Percentiles rank a stretch among this genome's conserved stretches.
Evolutionary conservation across 306 rosid species (phyloP).

Genomic region (Gleditsia sinensis): DNA sequence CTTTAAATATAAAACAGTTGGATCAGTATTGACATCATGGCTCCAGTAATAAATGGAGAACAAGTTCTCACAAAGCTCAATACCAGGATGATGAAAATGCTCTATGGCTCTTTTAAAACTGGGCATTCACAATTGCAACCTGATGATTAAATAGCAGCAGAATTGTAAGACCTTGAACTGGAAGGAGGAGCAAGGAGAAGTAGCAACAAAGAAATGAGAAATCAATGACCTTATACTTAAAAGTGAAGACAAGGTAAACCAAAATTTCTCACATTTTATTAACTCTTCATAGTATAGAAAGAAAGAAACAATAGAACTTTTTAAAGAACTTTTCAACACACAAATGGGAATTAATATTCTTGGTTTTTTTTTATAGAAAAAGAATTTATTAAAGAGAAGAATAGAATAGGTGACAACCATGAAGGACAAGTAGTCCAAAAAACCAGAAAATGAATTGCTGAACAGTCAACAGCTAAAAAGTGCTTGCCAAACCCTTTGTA

Average conservation of each 20-base stretch:
- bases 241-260: conserved; percentile 12
- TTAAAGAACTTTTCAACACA: not conserved
- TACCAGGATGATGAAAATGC: conserved; percentile 45
- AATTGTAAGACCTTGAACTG: not conserved
- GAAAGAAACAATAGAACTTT: not conserved
- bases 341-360: not conserved
- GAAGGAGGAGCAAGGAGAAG: not conserved
- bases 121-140: conserved; percentile 63
- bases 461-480: too few species aligned
- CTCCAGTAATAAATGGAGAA: conserved; percentile 39
- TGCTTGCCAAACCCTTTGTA: too few species aligned
- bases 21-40: conserved; percentile 48
- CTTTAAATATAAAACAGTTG: conserved; percentile 45
- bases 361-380: too few species aligned
- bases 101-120: conserved; percentile 61
- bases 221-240: not conserved
- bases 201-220: conserved; percentile 11
- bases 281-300: not conserved
- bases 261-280: not conserved
- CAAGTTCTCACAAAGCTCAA: conserved; percentile 51
- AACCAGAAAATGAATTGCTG: too few species aligned
- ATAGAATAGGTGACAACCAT: too few species aligned
- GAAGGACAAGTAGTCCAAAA: too few species aligned
- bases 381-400: too few species aligned
- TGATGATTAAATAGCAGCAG: conserved; percentile 24